phyloP scores from a whole-genome alignment of 73 alveolate genomes.

The Tetrahymena elliotti region DNA sequence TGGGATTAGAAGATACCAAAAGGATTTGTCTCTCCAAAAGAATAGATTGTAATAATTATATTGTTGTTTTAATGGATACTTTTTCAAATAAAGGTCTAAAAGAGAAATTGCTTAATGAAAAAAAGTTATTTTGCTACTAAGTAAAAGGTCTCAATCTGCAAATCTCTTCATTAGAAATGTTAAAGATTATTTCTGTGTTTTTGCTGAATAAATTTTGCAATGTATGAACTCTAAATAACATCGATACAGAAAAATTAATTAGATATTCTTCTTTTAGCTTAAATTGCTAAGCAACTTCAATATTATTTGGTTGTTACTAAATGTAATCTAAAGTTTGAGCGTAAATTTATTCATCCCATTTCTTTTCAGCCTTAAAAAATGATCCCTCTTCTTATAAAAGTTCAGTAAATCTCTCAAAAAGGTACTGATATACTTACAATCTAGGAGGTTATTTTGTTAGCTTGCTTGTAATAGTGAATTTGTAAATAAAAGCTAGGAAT shows the following conservation, averaged over 20 bases:
- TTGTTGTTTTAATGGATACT: not conserved
- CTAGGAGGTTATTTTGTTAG: not conserved
- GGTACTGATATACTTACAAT: not conserved
- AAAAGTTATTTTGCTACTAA: not conserved
- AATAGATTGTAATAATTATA: not conserved
- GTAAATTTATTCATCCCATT: not conserved
- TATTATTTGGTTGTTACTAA: not conserved
- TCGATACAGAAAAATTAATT: not conserved
- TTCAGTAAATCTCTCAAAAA: not conserved
- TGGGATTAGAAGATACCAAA: not conserved
- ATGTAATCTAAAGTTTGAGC: not conserved
- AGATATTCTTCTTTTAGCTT: not conserved
- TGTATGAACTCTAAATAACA: not conserved
- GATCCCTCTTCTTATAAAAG: not conserved
- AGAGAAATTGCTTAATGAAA: not conserved
- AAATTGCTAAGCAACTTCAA: not conserved
- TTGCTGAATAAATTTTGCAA: not conserved
- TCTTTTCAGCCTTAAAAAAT: not conserved
- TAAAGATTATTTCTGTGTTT: not conserved
- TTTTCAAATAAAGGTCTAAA: not conserved
- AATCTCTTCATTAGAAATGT: not conserved
- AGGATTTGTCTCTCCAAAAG: not conserved
- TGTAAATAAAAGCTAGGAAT: not conserved
- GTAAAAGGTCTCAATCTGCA: not conserved
- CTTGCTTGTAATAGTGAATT: not conserved